Conservation (phyloP, 495 filamentous ascomycete species). For the Margaritispora aquatica region DNA sequence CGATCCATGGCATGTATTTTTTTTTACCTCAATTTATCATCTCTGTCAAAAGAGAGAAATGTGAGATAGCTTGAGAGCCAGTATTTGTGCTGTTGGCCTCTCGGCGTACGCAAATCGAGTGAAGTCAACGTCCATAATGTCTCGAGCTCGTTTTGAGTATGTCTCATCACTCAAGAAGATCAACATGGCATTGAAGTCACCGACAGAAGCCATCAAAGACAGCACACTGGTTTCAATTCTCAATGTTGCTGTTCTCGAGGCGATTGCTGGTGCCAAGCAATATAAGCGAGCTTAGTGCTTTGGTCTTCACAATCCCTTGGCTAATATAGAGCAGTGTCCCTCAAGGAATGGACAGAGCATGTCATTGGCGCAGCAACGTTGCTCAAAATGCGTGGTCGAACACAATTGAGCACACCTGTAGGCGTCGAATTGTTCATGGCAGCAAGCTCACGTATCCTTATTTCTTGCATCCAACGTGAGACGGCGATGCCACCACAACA, state of each 20-base stretch:
- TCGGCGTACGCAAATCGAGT: slow-evolving; percentile 40
- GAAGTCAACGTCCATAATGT: slow-evolving; percentile 27
- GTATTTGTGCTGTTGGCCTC: slow-evolving; percentile 40
- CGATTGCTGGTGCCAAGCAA: slow-evolving; percentile 39
- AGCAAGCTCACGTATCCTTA: slow-evolving; percentile 37
- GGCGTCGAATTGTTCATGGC: slow-evolving; percentile 53
- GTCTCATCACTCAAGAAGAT: slow-evolving; percentile 36
- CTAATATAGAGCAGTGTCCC: slow-evolving; percentile 22
- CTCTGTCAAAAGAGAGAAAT: slow-evolving; percentile 24
- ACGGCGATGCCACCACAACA: slow-evolving; percentile 30
- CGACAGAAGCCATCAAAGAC: slow-evolving; percentile 49
- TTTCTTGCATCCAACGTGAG: slow-evolving; percentile 33
- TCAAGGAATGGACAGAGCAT: slow-evolving; percentile 52
- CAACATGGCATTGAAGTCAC: slow-evolving; percentile 45
- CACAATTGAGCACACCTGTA: slow-evolving; percentile 44
- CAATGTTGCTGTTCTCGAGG: slow-evolving; percentile 48
- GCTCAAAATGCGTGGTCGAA: slow-evolving; percentile 45
- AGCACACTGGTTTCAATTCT: slow-evolving; percentile 54
- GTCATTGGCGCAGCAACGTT: slow-evolving; percentile 52
- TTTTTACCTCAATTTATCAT: too few species aligned
- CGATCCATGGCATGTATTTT: too few species aligned
- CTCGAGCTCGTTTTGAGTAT: slow-evolving; percentile 39
- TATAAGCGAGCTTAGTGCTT: too few species aligned
- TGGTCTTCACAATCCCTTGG: background rate
- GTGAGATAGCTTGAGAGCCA: slow-evolving; percentile 32